Evolutionary conservation across 108 stramenopile species (phyloP).

Genomic region (Aurantiochytrium sp.): DNA sequence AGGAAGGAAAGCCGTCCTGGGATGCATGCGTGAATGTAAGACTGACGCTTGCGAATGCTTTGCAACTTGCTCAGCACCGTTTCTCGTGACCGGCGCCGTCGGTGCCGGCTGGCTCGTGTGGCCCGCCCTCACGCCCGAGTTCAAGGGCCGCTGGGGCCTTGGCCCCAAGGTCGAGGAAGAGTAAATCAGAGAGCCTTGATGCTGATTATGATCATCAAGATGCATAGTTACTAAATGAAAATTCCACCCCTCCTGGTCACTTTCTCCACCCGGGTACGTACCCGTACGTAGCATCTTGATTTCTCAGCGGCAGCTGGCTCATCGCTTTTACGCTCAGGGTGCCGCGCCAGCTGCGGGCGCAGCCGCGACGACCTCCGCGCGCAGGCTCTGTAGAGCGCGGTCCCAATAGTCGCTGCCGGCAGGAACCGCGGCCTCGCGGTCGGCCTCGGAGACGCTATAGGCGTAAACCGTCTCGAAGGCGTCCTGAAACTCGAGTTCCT

Average conservation of each 20-base stretch:
- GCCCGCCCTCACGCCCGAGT: slow-evolving; percentile 25
- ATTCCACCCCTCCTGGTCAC: no score
- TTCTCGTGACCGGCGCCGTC: not conserved
- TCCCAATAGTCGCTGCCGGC: not conserved
- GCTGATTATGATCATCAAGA: no score
- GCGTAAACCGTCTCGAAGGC: not conserved
- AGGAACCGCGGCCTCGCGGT: not conserved
- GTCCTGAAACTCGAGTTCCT: not conserved
- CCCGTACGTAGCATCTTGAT: not conserved
- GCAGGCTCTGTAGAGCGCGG: not conserved
- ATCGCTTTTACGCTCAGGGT: no score
- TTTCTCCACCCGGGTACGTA: no score
- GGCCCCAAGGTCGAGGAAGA: slow-evolving; percentile 20
- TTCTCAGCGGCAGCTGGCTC: no score
- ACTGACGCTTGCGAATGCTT: not conserved
- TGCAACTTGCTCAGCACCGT: not conserved
- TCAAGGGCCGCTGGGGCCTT: slow-evolving; percentile 31
- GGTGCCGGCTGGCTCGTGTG: not conserved
- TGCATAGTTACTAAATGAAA: no score
- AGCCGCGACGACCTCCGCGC: not conserved
- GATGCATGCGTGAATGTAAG: not conserved
- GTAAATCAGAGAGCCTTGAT: no score
- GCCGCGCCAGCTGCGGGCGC: no score
- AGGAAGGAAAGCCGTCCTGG: not conserved
- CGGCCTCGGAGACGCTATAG: not conserved